These are phyloP conservation scores for Aureobasidium melanogenum DNA, from an alignment of 2,329 filamentous ascomycete species.

Conservation along the genomic window DNA sequence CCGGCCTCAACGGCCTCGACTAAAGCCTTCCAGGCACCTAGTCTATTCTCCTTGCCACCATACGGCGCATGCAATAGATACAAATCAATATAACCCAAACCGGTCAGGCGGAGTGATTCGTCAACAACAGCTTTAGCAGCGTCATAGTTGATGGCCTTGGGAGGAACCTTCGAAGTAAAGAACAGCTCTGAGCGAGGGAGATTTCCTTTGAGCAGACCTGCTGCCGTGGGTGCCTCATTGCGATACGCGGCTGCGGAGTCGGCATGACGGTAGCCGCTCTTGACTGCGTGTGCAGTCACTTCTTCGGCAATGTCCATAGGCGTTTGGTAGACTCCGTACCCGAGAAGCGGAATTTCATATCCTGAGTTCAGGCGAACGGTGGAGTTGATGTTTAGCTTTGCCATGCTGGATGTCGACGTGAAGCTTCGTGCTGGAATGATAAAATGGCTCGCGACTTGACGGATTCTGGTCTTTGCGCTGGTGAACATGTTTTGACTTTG, in stretches of 20 bases:
- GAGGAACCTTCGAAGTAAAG: conserved; percentile 54
- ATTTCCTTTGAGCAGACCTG: conserved; percentile 43
- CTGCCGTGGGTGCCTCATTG: conserved; percentile 48
- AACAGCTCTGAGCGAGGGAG: conserved; percentile 49
- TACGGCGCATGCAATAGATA: conserved; percentile 47
- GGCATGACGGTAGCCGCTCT: conserved; percentile 50
- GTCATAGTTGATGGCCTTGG: conserved; percentile 50
- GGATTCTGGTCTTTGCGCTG: not conserved
- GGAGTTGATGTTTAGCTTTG: conserved; percentile 22
- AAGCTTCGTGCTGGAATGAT: not conserved
- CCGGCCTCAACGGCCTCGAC: conserved; percentile 44
- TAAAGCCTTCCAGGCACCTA: conserved; percentile 46
- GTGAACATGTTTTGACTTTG: conserved; percentile 4
- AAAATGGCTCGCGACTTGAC: not conserved
- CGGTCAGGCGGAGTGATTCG: conserved; percentile 52
- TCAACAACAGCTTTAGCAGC: conserved; percentile 56
- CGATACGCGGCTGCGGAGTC: conserved; percentile 51
- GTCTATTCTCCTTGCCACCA: conserved; percentile 39
- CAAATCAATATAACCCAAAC: conserved; percentile 36
- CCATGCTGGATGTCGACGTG: not conserved
- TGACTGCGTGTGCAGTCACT: conserved; percentile 48
- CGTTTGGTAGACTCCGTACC: conserved; percentile 40
- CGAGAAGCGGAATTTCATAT: conserved; percentile 51
- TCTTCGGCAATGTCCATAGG: conserved; percentile 49
- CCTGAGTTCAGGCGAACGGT: conserved; percentile 50